Evolutionary conservation across 2,329 filamentous ascomycete genomes (phyloP), one percentile per base, ranked within the genome.

Genomic region (Cladophialophora bantiana): DNA sequence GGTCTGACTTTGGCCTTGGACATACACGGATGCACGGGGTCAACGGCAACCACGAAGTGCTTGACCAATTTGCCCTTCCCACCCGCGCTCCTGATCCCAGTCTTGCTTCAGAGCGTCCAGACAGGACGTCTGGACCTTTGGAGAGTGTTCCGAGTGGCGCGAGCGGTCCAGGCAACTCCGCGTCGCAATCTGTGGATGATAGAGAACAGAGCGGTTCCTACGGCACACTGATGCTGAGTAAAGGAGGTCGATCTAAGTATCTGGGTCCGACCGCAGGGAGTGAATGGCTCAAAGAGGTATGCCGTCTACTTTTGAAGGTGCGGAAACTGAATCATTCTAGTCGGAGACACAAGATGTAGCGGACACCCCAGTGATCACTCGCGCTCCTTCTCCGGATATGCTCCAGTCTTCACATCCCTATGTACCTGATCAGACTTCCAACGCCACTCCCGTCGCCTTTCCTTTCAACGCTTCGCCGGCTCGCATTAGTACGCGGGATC

Each of bases 241-340:
- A 55, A 38, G 62, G 35, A 7, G 62, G 62, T 65, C 26, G 62
- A 53, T 61, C 57, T 12, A 65, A 65, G 42, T 65, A 65, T 32
- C 40, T 65, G n/a, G 62, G 62, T 12, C 62, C 62, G 3, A 65
- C 62, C n/a, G 62, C 62, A 26, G 62, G 62, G 2, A 65, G 62
- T 32, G 62, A 65, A 55, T 65, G 62, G 62, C 32, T 65, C 31
- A 65, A 65, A 61, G 62, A 65, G 40, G 62, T 64, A 64, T 32
- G 54, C 40, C 35, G 5, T 34, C 31, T 42, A 20, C n/a, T 2
- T 26, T 31, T 35, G 15, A 50, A 7, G 26, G 15, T 34, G 35
- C 42, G n/a, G 56, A 12, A 50, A 55, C 62, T 64, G 52, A 64
- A 31, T 48, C n/a, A 48, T 59, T 12, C 31, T 59, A 64, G 62